These are phyloP conservation scores for Eucalyptus viminalis DNA, from an alignment of 345 rosid genomes.

Conservation along the genomic window DNA sequence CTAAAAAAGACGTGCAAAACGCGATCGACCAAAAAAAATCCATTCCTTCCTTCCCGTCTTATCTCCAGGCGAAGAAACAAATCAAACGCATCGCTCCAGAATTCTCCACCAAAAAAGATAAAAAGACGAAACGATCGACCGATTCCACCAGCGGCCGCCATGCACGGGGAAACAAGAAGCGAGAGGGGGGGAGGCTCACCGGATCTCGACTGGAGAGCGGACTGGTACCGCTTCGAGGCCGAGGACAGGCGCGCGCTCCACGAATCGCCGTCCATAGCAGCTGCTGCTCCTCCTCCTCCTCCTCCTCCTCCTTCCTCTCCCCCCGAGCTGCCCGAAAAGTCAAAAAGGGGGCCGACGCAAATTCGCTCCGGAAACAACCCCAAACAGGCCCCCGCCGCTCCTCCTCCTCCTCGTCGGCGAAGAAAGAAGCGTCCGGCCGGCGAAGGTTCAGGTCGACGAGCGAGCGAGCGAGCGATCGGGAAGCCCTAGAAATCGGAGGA, in stretches of 20 bases:
- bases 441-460: background rate
- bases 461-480: background rate
- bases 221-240: conserved; percentile 70
- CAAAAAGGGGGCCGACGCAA: background rate
- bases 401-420: background rate
- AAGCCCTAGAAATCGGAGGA: background rate
- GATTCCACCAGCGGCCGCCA: background rate
- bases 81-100: background rate
- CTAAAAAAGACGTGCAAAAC: background rate
- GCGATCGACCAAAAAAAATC: background rate
- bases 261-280: conserved; percentile 74
- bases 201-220: conserved; percentile 81
- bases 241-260: conserved; percentile 81
- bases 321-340: background rate
- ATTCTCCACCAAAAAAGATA: background rate
- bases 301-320: background rate
- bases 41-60: background rate
- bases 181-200: conserved; percentile 29
- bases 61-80: background rate
- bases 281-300: background rate
- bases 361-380: background rate
- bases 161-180: background rate
- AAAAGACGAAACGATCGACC: background rate
- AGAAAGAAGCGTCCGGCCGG: background rate
- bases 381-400: background rate